Evolutionary conservation across 768 basidiomycete species (phyloP).

Genomic region (Xerocomellus intermedius): DNA sequence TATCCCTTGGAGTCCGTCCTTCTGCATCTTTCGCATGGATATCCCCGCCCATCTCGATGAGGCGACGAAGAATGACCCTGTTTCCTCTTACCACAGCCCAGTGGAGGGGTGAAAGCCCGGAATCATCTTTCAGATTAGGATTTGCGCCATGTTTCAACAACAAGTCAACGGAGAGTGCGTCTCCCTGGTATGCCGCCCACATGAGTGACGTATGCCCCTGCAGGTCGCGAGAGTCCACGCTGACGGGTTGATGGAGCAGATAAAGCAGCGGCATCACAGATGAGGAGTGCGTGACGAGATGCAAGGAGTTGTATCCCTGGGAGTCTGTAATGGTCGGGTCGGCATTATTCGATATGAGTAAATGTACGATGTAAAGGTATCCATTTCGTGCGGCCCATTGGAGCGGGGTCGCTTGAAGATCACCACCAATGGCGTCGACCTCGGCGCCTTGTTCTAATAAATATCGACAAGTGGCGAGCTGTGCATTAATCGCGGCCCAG

Average conservation of each 20-base stretch:
- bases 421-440: slow-evolving; percentile 92
- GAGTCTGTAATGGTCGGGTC: slow-evolving; percentile 90
- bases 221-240: slow-evolving; percentile 84
- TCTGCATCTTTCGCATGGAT: slow-evolving; percentile 75
- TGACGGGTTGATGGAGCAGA: slow-evolving; percentile 89
- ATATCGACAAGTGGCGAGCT: slow-evolving; percentile 82
- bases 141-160: slow-evolving; percentile 86
- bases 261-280: slow-evolving; percentile 94
- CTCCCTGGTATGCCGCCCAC: slow-evolving; percentile 99
- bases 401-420: slow-evolving; percentile 90
- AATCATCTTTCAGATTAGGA: slow-evolving; percentile 70
- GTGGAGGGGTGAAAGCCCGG: slow-evolving; percentile 86
- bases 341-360: slow-evolving; percentile 85
- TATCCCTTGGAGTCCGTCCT: slow-evolving; percentile 87
- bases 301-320: slow-evolving; percentile 95
- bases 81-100: slow-evolving; percentile 99
- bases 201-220: slow-evolving; percentile 94
- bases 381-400: slow-evolving; percentile 99
- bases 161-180: slow-evolving; percentile 91
- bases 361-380: slow-evolving; percentile 92
- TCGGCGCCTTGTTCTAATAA: slow-evolving; percentile 92
- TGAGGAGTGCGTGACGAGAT: slow-evolving; percentile 92
- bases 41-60: slow-evolving; percentile 86
- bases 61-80: slow-evolving; percentile 74
- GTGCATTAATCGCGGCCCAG: slow-evolving; percentile 98